Evolutionary conservation across 2,329 filamentous ascomycete species (phyloP), one percentile per base, ranked within the genome.

Genomic region (Daldinia sp.): DNA sequence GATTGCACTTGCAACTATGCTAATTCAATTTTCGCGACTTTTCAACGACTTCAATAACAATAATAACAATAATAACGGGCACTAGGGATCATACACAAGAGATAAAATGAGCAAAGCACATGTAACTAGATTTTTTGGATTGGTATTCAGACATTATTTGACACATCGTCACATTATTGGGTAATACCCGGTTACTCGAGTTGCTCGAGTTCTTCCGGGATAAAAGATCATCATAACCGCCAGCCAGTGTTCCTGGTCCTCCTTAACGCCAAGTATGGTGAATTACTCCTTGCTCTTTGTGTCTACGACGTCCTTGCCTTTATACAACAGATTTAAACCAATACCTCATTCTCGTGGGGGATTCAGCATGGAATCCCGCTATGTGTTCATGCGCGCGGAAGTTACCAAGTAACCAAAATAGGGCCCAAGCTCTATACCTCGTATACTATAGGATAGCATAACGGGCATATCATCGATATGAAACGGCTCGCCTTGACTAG

Each of bases 91-190:
- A 54, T 13, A 39, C 33, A 26, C 23, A 2, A 66, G 6, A 53
- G n/a, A 35, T 9, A 30, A 30, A 23, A 26, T 10, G 18, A 42
- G 35, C 18, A 10, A 26, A 33, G 26, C 18, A 63, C 33, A 30
- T 41, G 50, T 39, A 20, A 67, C 26, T 15, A 50, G 35, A 53
- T 56, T 46, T 56, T 46, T 46, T 37, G 67, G 71, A 51, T 51
- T 73, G 69, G 63, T 75, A 75, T 75, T 73, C 68, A 75, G 71
- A 74, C 73, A 76, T 76, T 75, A 75, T 71, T 74, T 70, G 69
- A 69, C 68, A 74, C 59, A 70, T 74, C 57, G 63, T 68, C 59
- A 67, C 70, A 72, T 73, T 70, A 75, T 73, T 67, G 62, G 55
- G 55, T 60, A 61, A 68, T 64, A 61, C 62, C 63, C 50, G 33